Evolutionary conservation across 345 rosid genomes (phyloP).

Genomic region (Eucalyptus curtisii): DNA sequence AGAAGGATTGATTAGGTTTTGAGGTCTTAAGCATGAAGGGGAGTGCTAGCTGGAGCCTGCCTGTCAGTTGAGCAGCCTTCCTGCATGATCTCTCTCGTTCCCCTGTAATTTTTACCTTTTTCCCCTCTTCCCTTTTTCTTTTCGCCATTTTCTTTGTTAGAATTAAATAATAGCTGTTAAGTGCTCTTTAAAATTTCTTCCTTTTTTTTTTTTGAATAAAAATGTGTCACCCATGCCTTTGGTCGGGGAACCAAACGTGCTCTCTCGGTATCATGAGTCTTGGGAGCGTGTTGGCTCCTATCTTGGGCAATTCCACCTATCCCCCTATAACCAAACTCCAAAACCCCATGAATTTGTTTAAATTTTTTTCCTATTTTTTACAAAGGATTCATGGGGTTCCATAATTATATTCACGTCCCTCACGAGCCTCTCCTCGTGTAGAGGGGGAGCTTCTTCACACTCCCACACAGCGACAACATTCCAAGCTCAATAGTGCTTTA

Average conservation of each 20-base stretch:
- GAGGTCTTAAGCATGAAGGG: slow-evolving; percentile 28
- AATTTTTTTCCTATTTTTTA: background rate
- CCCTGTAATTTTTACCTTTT: background rate
- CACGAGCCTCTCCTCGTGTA: background rate
- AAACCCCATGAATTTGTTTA: background rate
- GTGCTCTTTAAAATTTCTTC: background rate
- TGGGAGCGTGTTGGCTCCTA: slow-evolving; percentile 10
- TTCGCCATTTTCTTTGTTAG: background rate
- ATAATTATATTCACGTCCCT: background rate
- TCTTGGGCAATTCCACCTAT: slow-evolving; percentile 6
- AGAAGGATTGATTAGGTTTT: slow-evolving; percentile 36
- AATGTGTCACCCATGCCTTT: background rate
- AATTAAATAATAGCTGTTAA: background rate
- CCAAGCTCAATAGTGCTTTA: background rate
- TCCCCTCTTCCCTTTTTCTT: background rate
- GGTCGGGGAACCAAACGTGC: slow-evolving; percentile 46
- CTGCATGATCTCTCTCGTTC: slow-evolving; percentile 55
- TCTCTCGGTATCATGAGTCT: slow-evolving; percentile 31
- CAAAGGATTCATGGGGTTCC: background rate
- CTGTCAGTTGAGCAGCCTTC: slow-evolving; percentile 94
- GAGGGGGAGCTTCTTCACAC: background rate
- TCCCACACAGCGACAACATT: background rate
- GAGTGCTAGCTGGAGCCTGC: slow-evolving; percentile 77
- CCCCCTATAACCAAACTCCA: background rate
- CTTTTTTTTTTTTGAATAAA: background rate